Conservation (phyloP, 176 grass and related monocot genomes). For the Musa beccarii region DNA sequence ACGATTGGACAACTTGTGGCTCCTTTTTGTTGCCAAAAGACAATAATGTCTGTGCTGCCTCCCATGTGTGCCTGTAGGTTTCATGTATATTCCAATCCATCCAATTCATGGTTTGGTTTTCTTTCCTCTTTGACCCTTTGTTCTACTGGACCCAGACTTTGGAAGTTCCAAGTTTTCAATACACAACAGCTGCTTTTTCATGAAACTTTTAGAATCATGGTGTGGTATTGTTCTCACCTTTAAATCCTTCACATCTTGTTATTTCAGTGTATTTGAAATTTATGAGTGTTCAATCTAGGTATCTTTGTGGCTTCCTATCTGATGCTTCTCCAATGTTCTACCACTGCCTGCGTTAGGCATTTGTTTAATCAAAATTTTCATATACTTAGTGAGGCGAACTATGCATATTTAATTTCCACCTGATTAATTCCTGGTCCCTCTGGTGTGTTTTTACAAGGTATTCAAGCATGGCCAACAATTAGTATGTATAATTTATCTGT, state of each 20-base stretch:
- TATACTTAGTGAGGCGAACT: not conserved
- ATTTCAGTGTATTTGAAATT: not conserved
- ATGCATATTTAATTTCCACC: no score
- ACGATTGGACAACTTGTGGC: not conserved
- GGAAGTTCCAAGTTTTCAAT: not conserved
- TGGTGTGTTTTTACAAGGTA: no score
- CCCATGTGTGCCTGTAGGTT: not conserved
- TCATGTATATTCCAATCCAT: slow-evolving; percentile 1
- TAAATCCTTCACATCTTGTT: not conserved
- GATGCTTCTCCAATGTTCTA: not conserved
- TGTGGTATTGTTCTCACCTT: not conserved
- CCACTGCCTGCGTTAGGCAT: not conserved
- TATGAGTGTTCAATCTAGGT: not conserved
- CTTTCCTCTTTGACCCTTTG: not conserved
- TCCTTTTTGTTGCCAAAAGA: not conserved
- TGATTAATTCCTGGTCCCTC: no score
- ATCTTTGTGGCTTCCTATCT: not conserved
- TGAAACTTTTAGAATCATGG: not conserved
- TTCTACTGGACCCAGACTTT: not conserved
- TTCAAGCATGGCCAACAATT: no score
- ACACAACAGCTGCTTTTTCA: not conserved
- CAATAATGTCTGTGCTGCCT: not conserved
- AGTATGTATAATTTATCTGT: no score
- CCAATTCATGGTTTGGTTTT: not conserved
- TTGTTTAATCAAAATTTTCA: not conserved